A percentile compares a stretch with the other conserved stretches of the same genome.
Evolutionary conservation across 2,329 filamentous ascomycete species (phyloP).

Genomic region (Diaporthe sp.): DNA sequence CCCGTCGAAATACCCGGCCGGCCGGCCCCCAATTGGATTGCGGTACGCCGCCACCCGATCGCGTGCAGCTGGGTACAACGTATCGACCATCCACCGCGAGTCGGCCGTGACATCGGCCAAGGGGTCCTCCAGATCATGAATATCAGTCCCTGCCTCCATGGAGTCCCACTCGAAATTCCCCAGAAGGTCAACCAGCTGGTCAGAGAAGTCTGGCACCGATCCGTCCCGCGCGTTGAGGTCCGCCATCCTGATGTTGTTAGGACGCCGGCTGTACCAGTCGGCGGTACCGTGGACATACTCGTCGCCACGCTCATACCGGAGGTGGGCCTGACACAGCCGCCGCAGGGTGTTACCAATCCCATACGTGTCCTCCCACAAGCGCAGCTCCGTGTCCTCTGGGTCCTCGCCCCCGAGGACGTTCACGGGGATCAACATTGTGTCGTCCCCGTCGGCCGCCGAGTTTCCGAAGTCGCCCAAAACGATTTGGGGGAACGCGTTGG

Average conservation of each 20-base stretch:
- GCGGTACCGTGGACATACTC: too few relatives aligned
- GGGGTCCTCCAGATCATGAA: not conserved
- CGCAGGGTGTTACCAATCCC: not conserved
- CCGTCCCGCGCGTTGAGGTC: not conserved
- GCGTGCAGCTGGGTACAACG: not conserved
- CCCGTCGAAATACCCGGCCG: slow-evolving; percentile 2
- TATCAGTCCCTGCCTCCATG: not conserved
- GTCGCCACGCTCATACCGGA: not conserved
- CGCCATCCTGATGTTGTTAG: slow-evolving; percentile 1
- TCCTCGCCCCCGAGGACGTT: not conserved
- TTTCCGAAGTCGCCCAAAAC: slow-evolving; percentile 5
- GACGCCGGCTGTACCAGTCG: not conserved
- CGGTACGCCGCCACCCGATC: not conserved
- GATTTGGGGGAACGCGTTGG: slow-evolving; percentile 6
- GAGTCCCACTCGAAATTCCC: not conserved
- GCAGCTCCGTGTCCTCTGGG: not conserved
- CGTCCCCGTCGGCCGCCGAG: not conserved
- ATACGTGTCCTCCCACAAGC: slow-evolving; percentile 9
- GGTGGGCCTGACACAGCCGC: not conserved
- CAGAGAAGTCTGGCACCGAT: not conserved
- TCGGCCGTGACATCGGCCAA: not conserved
- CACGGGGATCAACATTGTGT: not conserved
- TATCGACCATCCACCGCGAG: slow-evolving; percentile 12
- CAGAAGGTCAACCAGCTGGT: not conserved
- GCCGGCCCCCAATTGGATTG: not conserved